phyloP scores from a whole-genome alignment of 2,329 filamentous ascomycete species.

The Rhynchosporium agropyri region DNA sequence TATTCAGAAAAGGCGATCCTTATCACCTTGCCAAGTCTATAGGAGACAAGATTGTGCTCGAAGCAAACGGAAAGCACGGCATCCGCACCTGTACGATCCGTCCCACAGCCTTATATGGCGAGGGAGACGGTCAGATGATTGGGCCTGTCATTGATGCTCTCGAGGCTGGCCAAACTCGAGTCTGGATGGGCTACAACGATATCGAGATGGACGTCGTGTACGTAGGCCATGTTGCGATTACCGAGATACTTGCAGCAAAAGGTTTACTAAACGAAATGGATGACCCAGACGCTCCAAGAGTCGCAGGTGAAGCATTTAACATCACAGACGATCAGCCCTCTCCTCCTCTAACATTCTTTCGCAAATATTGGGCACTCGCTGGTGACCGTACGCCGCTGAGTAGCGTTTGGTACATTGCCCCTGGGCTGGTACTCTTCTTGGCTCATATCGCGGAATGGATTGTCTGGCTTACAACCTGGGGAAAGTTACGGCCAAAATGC shows the following conservation, averaged over 20 bases:
- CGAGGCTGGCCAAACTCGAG: slow-evolving; percentile 51
- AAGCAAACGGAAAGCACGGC: slow-evolving; percentile 38
- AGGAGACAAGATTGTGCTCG: slow-evolving; percentile 33
- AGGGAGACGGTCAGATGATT: slow-evolving; percentile 44
- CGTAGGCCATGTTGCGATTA: slow-evolving; percentile 42
- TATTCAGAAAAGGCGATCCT: slow-evolving; percentile 30
- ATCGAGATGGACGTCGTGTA: slow-evolving; percentile 49
- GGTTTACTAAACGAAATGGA: slow-evolving; percentile 35
- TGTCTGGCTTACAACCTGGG: slow-evolving; percentile 27
- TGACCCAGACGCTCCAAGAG: slow-evolving; percentile 25
- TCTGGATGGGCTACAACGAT: slow-evolving; percentile 54
- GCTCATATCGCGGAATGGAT: slow-evolving; percentile 31
- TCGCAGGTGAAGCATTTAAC: slow-evolving; percentile 35
- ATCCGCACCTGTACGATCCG: slow-evolving; percentile 55
- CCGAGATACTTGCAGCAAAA: slow-evolving; percentile 49
- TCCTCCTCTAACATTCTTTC: slow-evolving; percentile 31
- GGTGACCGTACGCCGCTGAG: slow-evolving; percentile 31
- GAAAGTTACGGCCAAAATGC: slow-evolving; percentile 28
- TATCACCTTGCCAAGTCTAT: slow-evolving; percentile 35
- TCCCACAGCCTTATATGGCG: slow-evolving; percentile 56
- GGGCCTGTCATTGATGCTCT: slow-evolving; percentile 47
- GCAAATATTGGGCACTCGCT: slow-evolving; percentile 31
- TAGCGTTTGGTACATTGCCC: slow-evolving; percentile 31
- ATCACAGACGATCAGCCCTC: slow-evolving; percentile 33
- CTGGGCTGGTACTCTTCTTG: slow-evolving; percentile 29